Conservation (phyloP, 2,329 filamentous ascomycete genomes). For the Chaetothyriales sp. region DNA sequence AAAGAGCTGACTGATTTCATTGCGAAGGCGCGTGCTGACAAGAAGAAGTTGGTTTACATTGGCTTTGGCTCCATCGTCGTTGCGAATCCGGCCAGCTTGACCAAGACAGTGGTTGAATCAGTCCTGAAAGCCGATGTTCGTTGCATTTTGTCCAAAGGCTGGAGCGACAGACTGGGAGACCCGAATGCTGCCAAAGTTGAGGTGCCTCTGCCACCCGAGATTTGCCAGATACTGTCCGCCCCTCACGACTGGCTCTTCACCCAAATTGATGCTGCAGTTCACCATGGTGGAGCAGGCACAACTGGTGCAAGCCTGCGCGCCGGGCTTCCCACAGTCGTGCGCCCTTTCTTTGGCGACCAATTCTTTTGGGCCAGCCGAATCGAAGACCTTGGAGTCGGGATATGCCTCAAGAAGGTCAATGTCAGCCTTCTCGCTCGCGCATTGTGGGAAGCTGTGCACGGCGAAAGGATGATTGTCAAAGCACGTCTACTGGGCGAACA, state of each 20-base stretch:
- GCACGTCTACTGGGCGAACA: slow-evolving; percentile 69
- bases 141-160: slow-evolving; percentile 90
- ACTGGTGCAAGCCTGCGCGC: slow-evolving; percentile 86
- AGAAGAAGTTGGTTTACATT: slow-evolving; percentile 89
- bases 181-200: slow-evolving; percentile 47
- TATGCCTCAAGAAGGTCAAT: slow-evolving; percentile 79
- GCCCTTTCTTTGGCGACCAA: slow-evolving; percentile 95
- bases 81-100: slow-evolving; percentile 74
- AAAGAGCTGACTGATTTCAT: slow-evolving; percentile 70
- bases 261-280: slow-evolving; percentile 85
- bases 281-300: slow-evolving; percentile 89
- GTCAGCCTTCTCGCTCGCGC: slow-evolving; percentile 73
- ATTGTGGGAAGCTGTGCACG: slow-evolving; percentile 81
- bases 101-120: slow-evolving; percentile 81
- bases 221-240: slow-evolving; percentile 75
- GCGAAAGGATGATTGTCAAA: slow-evolving; percentile 80
- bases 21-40: slow-evolving; percentile 60
- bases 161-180: slow-evolving; percentile 69
- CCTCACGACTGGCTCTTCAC: slow-evolving; percentile 95
- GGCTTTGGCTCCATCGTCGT: slow-evolving; percentile 96
- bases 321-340: slow-evolving; percentile 84
- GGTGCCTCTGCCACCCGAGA: slow-evolving; percentile 61
- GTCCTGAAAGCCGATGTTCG: slow-evolving; percentile 83
- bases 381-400: slow-evolving; percentile 84
- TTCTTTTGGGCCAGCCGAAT: slow-evolving; percentile 88